Evolutionary conservation across 2,329 filamentous ascomycete genomes (phyloP), one percentile per base, ranked within the genome.

Genomic region (Lachnellula cervina): DNA sequence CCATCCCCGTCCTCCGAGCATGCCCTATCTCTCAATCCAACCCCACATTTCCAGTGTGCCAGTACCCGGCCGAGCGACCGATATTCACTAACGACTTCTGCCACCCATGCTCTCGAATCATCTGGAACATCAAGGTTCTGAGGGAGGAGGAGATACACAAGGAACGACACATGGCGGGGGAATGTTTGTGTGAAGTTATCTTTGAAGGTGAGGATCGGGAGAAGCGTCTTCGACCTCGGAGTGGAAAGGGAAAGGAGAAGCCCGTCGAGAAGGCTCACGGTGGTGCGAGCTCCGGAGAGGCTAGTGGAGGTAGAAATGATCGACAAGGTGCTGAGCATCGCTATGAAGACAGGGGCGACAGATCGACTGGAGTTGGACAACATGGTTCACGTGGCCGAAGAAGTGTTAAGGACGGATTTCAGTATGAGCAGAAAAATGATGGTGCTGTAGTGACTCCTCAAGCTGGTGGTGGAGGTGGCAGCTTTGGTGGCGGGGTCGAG

Each of bases 11-110:
- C 11, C 67, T 76, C 47, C 71, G 73, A 0, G 66, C 70, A 2
- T 80, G 77, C 58, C 77, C 77, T 5, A 11, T 65, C 13, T 56
- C 62, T 5, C 17, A 42, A 4, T 60, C 56, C n/a, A 66, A 64
- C 40, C 56, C 55, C 3, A 49, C 50, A 16, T 70, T 61, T 25
- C 68, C 66, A n/a, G 38, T 54, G 1, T 70, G 68, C 53, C 46
- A 60, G 16, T 58, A 62, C 38, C 63, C 65, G 8, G 68, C 64
- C 3, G 60, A 67, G 48, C 60, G 62, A 23, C 60, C 62, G 1
- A 55, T 65, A 13, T 57, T 56, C 28, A 59, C 58, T 6, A 54
- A 65, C 21, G 55, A 63, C 11, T 61, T 60, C 34, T 70, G 68
- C 52, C 68, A 65, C 28, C 48, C 62, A 8, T 70, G 68, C 48